Percentiles rank a stretch among this genome's conserved stretches.
Conservation (phyloP, 2,329 filamentous ascomycete genomes). For the Colletotrichum orbiculare region DNA sequence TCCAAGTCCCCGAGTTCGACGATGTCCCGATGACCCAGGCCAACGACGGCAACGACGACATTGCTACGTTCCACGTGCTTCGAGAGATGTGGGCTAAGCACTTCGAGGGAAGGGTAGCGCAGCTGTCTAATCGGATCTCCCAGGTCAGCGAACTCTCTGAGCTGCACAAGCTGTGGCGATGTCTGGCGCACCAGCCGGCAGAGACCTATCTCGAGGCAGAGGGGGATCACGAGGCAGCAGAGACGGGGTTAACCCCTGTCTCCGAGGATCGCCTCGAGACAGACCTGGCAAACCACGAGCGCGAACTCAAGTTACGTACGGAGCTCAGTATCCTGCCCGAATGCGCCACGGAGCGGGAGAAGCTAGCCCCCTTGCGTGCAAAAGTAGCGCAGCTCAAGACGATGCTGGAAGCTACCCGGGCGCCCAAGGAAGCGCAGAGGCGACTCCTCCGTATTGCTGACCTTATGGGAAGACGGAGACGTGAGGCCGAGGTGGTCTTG, state of each 20-base stretch:
- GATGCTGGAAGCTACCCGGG: background rate
- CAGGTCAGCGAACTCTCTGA: background rate
- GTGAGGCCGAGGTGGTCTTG: too few relatives aligned
- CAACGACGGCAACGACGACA: background rate
- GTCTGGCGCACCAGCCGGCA: background rate
- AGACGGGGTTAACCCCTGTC: background rate
- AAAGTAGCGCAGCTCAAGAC: background rate
- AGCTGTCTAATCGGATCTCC: background rate
- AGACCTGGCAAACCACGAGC: background rate
- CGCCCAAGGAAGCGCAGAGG: background rate
- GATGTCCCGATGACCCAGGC: background rate
- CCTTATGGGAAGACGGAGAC: too few relatives aligned
- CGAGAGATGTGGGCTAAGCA: constrained; percentile 2
- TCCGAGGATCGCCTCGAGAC: background rate
- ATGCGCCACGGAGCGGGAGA: constrained; percentile 1
- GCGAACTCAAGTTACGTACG: constrained; percentile 1
- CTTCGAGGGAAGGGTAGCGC: background rate
- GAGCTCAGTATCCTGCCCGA: constrained; percentile 5
- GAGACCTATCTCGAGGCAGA: background rate
- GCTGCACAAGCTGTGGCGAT: background rate
- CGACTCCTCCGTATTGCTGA: background rate
- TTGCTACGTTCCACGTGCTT: background rate
- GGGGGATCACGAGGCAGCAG: too few relatives aligned
- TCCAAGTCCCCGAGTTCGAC: background rate
- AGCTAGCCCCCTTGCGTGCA: background rate